These are phyloP conservation scores for Phyllosticta citribraziliensis DNA, from an alignment of 2,329 filamentous ascomycete genomes.

Conservation along the genomic window DNA sequence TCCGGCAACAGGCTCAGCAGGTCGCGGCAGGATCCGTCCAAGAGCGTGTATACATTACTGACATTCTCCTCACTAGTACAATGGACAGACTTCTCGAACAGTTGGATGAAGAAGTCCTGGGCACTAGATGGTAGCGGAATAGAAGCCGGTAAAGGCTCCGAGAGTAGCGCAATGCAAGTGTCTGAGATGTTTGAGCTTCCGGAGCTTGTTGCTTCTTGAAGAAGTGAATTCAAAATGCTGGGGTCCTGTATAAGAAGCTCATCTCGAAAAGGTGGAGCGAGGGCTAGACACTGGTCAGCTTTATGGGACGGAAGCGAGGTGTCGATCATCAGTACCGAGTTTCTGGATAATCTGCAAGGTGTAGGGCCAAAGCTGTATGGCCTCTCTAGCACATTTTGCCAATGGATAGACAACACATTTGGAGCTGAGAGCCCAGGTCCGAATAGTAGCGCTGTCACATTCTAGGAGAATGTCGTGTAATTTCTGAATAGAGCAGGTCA, in stretches of 20 bases:
- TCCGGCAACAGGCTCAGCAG: constrained; percentile 19
- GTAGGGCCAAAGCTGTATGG: constrained; percentile 41
- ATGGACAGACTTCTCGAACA: constrained; percentile 21
- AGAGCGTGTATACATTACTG: constrained; percentile 21
- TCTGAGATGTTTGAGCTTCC: constrained; percentile 8
- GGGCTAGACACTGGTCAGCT: not conserved
- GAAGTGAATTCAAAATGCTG: constrained; percentile 22
- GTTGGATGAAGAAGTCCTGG: constrained; percentile 24
- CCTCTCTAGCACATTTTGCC: constrained; percentile 37
- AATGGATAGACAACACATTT: constrained; percentile 29
- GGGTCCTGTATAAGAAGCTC: constrained; percentile 22
- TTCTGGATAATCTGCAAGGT: constrained; percentile 40
- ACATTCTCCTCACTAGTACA: constrained; percentile 19
- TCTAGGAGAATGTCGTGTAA: constrained; percentile 25
- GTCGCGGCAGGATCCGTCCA: constrained; percentile 26
- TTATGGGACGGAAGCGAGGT: not conserved
- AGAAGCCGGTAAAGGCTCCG: constrained; percentile 21
- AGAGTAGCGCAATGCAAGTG: constrained; percentile 24
- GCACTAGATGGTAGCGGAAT: constrained; percentile 24
- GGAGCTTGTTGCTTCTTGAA: constrained; percentile 24
- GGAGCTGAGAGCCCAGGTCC: constrained; percentile 37
- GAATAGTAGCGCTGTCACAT: constrained; percentile 28
- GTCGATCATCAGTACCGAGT: constrained; percentile 32
- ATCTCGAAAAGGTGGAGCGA: constrained; percentile 17
- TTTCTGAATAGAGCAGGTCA: constrained; percentile 17